Conservation (phyloP, 495 filamentous ascomycete genomes). For the Neurospora sp. region DNA sequence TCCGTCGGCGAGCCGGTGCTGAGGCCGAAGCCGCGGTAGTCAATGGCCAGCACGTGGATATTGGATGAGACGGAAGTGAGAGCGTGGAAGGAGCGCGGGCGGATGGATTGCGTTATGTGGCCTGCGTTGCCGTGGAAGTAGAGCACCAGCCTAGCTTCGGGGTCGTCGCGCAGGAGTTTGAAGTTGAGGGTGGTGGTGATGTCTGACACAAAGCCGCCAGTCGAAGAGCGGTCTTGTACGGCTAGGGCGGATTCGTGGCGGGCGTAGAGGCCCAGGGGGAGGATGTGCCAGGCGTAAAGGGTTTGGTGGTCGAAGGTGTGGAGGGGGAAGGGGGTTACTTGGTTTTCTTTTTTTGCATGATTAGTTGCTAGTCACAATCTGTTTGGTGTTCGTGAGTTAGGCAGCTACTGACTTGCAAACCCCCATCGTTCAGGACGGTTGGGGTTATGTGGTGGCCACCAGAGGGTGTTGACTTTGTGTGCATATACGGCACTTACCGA, state of each 20-base stretch:
- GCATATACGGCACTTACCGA: slow-evolving; percentile 45
- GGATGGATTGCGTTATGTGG: slow-evolving; percentile 52
- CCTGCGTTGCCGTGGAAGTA: slow-evolving; percentile 53
- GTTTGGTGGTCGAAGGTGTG: slow-evolving; percentile 43
- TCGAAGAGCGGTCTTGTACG: slow-evolving; percentile 22
- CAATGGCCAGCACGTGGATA: slow-evolving; percentile 54
- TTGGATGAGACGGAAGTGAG: slow-evolving; percentile 46
- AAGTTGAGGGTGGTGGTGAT: slow-evolving; percentile 47
- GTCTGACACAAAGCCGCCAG: slow-evolving; percentile 37
- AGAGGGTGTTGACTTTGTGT: slow-evolving; percentile 57
- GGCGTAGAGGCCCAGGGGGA: slow-evolving; percentile 54
- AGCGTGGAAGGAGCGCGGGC: slow-evolving; percentile 52
- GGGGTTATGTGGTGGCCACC: slow-evolving; percentile 50
- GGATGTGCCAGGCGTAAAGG: slow-evolving; percentile 64
- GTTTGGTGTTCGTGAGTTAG: not conserved
- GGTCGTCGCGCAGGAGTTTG: slow-evolving; percentile 51
- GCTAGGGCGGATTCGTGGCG: slow-evolving; percentile 44
- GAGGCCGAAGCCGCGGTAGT: slow-evolving; percentile 85
- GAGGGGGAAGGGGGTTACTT: slow-evolving; percentile 59
- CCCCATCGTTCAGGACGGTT: slow-evolving; percentile 70
- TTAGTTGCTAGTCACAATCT: no score
- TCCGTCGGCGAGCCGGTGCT: slow-evolving; percentile 76
- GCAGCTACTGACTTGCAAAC: slow-evolving; percentile 54
- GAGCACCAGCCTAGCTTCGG: slow-evolving; percentile 48
- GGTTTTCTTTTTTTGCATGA: slow-evolving; percentile 37